Evolutionary conservation across 2,329 filamentous ascomycete species (phyloP).

Genomic region (Epichloe uncinata): DNA sequence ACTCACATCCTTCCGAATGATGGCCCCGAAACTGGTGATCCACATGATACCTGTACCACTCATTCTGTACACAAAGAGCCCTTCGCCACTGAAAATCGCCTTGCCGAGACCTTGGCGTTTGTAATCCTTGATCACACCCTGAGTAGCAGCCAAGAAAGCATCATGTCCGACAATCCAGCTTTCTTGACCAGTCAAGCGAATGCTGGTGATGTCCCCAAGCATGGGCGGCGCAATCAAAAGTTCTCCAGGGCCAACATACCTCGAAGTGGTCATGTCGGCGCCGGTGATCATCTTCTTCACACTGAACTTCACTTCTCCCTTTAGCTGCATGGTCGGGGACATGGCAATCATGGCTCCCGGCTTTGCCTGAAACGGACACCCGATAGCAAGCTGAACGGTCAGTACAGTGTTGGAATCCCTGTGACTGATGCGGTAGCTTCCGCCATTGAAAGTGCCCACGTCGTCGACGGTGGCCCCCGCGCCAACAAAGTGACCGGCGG

Average conservation of each 20-base stretch:
- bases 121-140: constrained; percentile 77
- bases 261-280: constrained; percentile 65
- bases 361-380: constrained; percentile 68
- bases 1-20: constrained; percentile 78
- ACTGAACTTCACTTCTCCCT: constrained; percentile 71
- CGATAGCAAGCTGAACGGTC: constrained; percentile 79
- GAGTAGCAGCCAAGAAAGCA: constrained; percentile 72
- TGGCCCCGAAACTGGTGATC: constrained; percentile 88
- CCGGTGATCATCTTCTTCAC: constrained; percentile 84
- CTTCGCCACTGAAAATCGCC: constrained; percentile 88
- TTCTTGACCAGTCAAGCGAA: constrained; percentile 58
- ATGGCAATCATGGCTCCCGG: constrained; percentile 92
- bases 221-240: constrained; percentile 67
- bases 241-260: constrained; percentile 82
- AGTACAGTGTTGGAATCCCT: constrained; percentile 81
- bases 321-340: constrained; percentile 75
- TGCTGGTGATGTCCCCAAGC: constrained; percentile 73
- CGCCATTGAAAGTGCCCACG: constrained; percentile 93
- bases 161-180: constrained; percentile 80
- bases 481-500: constrained; percentile 47
- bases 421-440: constrained; percentile 86
- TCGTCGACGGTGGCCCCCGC: constrained; percentile 57
- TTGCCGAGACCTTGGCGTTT: constrained; percentile 79
- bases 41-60: constrained; percentile 70
- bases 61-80: constrained; percentile 81